Base-by-base conservation (phyloP, 257 asterid species). In the Agastache rugosa region DNA sequence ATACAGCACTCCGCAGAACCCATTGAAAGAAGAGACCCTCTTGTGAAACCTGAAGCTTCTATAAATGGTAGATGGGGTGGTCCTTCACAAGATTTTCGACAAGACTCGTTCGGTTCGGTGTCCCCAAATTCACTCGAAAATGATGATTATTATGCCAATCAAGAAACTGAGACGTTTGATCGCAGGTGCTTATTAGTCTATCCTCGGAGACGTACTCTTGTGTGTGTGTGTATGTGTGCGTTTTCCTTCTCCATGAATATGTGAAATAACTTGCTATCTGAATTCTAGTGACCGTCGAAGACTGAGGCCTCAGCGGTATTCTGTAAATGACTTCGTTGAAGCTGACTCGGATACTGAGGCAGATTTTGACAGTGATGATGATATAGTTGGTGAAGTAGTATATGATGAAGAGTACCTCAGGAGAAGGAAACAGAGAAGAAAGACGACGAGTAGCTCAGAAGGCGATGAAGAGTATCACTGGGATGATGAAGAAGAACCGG, bases 361-460 rank as follows among this genome's bases (percentile, higher is more conserved):
- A 51, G 97, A 87, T 45, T 83, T 83, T 61, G 96, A 94, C 35
- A 90, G 98, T 66, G 98, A 95, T 74, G 97, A 92, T 51, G 99
- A 90, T 69, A 89, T 95, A 66, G 96, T 92, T 56, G 99, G 99
- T 63, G 99, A 95, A 82, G 99, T 84, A 29, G 91, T 92, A 14
- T 95, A 95, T 64, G 97, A 95, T 63, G 99, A 95, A 23, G 98
- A 89, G 59, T 91, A 95, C 77, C 70, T 90, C 6, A 89, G 85
- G 83, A 88, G 63, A 73, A 88, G 89, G 77, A 87, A 89, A 66
- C 80, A 81, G 75, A 86, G 81, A 84, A 83, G 82, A 75, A 90
- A 86, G 79, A 79, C 73, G 22, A 87, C 93, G n/a, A 92, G 96
- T 81, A 89, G 96, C 87, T 92, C 96, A 3, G 99, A 94, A 78